These are phyloP conservation scores for Aureobasidium uvarum DNA, from an alignment of 2,329 filamentous ascomycete genomes.

Conservation along the genomic window DNA sequence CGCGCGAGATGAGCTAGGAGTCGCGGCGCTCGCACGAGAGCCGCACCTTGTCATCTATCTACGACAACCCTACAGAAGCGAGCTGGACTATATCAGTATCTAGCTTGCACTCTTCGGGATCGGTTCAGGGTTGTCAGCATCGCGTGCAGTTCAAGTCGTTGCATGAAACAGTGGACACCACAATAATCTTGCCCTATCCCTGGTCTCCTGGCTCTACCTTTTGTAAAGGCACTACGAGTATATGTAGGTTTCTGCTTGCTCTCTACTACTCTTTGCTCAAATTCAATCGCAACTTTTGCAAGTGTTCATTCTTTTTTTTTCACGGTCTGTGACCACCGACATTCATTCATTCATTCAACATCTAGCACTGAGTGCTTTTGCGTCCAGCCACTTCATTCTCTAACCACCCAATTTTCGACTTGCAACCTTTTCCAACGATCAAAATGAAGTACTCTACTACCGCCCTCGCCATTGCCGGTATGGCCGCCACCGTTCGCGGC, in stretches of 20 bases:
- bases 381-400: slow-evolving; percentile 20
- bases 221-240: slow-evolving; percentile 5
- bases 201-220: slow-evolving; percentile 14
- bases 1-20: slow-evolving; percentile 25
- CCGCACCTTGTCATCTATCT: slow-evolving; percentile 24
- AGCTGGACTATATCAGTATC: slow-evolving; percentile 24
- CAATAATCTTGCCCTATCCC: slow-evolving; percentile 12
- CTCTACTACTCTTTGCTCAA: slow-evolving; percentile 10
- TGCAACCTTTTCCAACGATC: slow-evolving; percentile 11
- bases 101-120: slow-evolving; percentile 10
- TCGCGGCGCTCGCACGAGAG: slow-evolving; percentile 5
- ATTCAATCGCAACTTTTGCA: slow-evolving; percentile 19
- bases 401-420: slow-evolving; percentile 22
- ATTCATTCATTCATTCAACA: slow-evolving; percentile 32
- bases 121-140: not conserved
- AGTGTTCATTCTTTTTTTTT: slow-evolving; percentile 27
- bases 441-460: slow-evolving; percentile 41
- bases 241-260: slow-evolving; percentile 23
- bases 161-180: slow-evolving; percentile 13
- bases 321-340: slow-evolving; percentile 37
- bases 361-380: slow-evolving; percentile 32
- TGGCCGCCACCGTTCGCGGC: slow-evolving; percentile 50
- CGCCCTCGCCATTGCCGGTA: slow-evolving; percentile 45
- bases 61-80: slow-evolving; percentile 19
- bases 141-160: slow-evolving; percentile 8